A percentile compares a stretch with the other conserved stretches of the same genome.
These are phyloP conservation scores for Microthlaspi erraticum DNA, from an alignment of 345 rosid species.

Conservation along the genomic window DNA sequence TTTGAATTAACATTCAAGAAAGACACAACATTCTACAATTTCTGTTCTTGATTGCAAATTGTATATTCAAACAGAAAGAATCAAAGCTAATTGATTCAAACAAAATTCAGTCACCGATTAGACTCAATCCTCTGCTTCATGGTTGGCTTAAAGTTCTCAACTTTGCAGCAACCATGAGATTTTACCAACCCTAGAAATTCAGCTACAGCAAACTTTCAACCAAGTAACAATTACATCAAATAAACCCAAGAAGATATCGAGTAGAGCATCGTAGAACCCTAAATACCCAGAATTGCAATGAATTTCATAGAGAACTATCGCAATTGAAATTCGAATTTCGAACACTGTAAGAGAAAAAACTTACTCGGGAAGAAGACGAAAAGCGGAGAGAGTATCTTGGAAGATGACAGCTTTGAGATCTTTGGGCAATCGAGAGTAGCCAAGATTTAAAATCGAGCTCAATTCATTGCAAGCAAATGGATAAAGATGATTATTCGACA, in stretches of 20 bases:
- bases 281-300: neutral
- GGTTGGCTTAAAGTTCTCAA: neutral
- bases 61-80: neutral
- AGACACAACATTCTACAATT: neutral
- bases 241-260: too few relatives aligned
- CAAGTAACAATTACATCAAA: neutral
- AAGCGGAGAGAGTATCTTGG: constrained; percentile 70
- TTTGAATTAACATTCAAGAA: neutral
- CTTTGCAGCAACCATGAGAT: neutral
- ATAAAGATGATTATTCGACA: constrained; percentile 55
- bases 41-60: neutral
- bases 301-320: neutral
- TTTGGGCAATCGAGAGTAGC: constrained; percentile 63
- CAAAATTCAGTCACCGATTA: neutral
- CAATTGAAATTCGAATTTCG: neutral
- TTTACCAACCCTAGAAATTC: neutral
- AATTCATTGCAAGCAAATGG: constrained; percentile 76
- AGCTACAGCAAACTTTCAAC: constrained; percentile 17
- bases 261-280: neutral
- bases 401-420: constrained; percentile 65
- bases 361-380: constrained; percentile 79
- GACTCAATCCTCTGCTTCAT: neutral
- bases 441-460: constrained; percentile 56
- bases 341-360: neutral
- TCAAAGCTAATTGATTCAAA: constrained; percentile 6